Evolutionary conservation across 306 rosid genomes (phyloP), one percentile per base, ranked within the genome.

Genomic region (Fagus sylvatica): DNA sequence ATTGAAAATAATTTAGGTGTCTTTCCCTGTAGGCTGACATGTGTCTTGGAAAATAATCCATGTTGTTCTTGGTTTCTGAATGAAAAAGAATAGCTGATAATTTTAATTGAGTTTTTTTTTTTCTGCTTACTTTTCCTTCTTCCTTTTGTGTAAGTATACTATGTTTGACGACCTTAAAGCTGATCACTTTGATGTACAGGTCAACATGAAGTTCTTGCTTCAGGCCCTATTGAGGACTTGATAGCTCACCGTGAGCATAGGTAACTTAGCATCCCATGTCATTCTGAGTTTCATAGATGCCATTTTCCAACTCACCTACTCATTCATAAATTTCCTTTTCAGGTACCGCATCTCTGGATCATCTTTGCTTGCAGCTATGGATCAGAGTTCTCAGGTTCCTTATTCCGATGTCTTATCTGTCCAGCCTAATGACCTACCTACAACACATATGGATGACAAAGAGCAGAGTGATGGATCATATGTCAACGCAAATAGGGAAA

Each of bases 261-360:
- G 99, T 96, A 87, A 82, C 53, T 28, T 73, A 41, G 37, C 76
- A 68, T 79, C 51, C 81, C 43, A 33, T 48, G 73, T 71, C 69
- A 36, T 80, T 62, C 72, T 57, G 73, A 40, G 33, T 76, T 69
- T 37, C 48, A 37, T 74, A 28, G 76, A 60, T 54, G 73, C 42
- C 62, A 39, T 80, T 74, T 81, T n/a, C 60, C 40, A 28, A 73
- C 80, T 74, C 77, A 73, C 79, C 22, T 78, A 68, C 78, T 75
- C 30, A 78, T 74, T n/a, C 76, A 46, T 73, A 78, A 74, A 82
- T 67, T 74, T 71, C 55, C 42, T 56, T 60, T 70, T 79, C 81
- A 96, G 99, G 93, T 96, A 96, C 71, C 98, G 99, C 65, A 96
- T 96, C 78, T 93, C 99, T 85, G 99, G 98, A 79, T 90, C 99